These are phyloP conservation scores for Sarocladium strictum DNA, from an alignment of 2,329 filamentous ascomycete genomes.

Conservation along the genomic window DNA sequence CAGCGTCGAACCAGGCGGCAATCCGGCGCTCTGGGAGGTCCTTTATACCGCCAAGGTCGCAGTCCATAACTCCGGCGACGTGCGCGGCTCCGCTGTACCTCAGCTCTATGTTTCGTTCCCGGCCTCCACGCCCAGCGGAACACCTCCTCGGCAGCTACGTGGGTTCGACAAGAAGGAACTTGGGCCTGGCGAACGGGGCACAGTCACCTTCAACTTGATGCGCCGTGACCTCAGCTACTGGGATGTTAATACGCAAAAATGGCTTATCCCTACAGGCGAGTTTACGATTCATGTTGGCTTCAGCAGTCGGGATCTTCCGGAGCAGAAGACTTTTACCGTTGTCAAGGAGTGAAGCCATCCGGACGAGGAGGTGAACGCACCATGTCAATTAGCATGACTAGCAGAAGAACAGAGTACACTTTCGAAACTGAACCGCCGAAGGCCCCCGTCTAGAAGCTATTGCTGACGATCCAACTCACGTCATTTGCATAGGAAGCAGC, in stretches of 20 bases:
- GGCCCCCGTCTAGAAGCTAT: no score
- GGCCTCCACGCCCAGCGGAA: slow-evolving; percentile 34
- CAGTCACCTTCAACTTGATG: slow-evolving; percentile 48
- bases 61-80: slow-evolving; percentile 42
- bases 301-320: slow-evolving; percentile 6
- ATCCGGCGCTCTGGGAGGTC: slow-evolving; percentile 46
- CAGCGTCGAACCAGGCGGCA: slow-evolving; percentile 43
- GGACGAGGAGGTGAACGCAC: no score
- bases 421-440: no score
- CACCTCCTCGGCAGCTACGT: slow-evolving; percentile 54
- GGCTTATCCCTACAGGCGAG: slow-evolving; percentile 33
- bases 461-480: slow-evolving; percentile 41
- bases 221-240: slow-evolving; percentile 62
- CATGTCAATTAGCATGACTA: no score
- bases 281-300: slow-evolving; percentile 20
- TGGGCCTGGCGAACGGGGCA: slow-evolving; percentile 37
- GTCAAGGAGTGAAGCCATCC: no score
- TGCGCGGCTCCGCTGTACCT: slow-evolving; percentile 25
- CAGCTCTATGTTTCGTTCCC: slow-evolving; percentile 31
- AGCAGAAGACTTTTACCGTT: not conserved
- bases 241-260: slow-evolving; percentile 56
- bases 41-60: slow-evolving; percentile 32
- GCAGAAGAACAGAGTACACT: no score
- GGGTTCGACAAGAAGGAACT: slow-evolving; percentile 59
- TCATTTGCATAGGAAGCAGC: slow-evolving; percentile 44